These are phyloP conservation scores for Prunus mira DNA, from an alignment of 306 rosid genomes.

Conservation along the genomic window DNA sequence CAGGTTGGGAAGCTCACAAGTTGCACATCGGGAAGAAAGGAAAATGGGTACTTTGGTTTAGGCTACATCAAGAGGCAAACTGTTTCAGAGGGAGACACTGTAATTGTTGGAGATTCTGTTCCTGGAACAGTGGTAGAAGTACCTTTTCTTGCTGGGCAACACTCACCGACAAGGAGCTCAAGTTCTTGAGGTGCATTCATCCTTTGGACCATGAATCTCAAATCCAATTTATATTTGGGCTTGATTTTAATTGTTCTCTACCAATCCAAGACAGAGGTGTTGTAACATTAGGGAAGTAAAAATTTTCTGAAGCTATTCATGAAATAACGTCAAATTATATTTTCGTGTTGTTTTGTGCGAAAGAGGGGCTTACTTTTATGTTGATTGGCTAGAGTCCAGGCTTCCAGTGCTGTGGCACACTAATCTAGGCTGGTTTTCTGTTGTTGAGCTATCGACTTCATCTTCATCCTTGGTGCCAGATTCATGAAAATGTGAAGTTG, in stretches of 20 bases:
- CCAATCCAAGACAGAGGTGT: constrained; percentile 7
- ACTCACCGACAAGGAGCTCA: constrained; percentile 40
- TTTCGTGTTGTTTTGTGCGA: not conserved
- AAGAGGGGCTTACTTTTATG: not conserved
- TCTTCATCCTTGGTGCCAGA: not conserved
- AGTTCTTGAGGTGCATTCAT: constrained; percentile 25
- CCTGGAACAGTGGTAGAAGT: constrained; percentile 64
- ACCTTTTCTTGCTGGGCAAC: constrained; percentile 74
- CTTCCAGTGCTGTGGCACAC: not conserved
- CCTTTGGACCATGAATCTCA: not conserved
- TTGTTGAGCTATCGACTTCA: not conserved
- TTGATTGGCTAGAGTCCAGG: not conserved
- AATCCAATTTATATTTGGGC: not conserved
- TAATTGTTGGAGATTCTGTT: constrained; percentile 58
- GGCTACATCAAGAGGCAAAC: constrained; percentile 80
- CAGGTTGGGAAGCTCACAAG: constrained; percentile 93
- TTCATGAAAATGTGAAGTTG: not conserved
- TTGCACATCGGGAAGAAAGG: constrained; percentile 67
- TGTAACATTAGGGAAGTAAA: not conserved
- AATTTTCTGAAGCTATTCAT: not conserved
- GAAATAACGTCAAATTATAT: not conserved
- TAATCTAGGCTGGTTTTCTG: not conserved
- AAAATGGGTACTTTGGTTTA: constrained; percentile 64
- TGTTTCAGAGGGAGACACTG: constrained; percentile 62
- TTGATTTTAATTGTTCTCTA: not conserved